Conservation (phyloP, 305 asterid genomes). For the Fraxinus greggii region DNA sequence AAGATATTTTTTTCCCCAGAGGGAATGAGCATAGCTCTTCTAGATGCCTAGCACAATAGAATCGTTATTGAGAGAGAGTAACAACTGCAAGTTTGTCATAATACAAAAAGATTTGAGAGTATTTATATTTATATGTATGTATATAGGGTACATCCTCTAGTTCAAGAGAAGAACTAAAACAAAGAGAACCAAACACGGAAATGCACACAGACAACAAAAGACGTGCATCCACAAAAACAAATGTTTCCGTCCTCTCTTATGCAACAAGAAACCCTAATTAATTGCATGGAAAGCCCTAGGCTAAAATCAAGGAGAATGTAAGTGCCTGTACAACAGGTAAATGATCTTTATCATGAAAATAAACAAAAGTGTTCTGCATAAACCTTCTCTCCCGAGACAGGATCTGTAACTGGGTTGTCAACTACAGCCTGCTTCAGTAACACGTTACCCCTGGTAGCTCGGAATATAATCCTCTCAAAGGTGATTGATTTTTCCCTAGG, state of each 20-base stretch:
- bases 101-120: neutral
- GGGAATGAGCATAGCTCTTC: neutral
- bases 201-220: neutral
- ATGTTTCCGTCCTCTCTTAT: neutral
- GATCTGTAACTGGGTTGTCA: conserved; percentile 84
- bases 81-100: conserved; percentile 10
- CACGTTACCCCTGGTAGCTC: conserved; percentile 98
- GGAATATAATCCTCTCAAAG: conserved; percentile 95
- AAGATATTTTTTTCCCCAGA: neutral
- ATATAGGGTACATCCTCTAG: neutral
- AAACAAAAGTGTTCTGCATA: conserved; percentile 17
- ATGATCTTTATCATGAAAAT: neutral
- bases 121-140: neutral
- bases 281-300: neutral
- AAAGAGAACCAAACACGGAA: neutral
- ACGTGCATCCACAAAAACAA: neutral
- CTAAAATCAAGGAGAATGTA: neutral
- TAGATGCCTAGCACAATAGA: neutral
- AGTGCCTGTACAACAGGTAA: neutral
- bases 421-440: conserved; percentile 73
- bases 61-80: neutral
- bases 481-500: conserved; percentile 89
- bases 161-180: neutral
- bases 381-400: conserved; percentile 96
- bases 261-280: neutral